Percentiles rank a stretch among this genome's conserved stretches.
Conservation (phyloP, 2,329 filamentous ascomycete species). For the Alternaria angustiovoidea region DNA sequence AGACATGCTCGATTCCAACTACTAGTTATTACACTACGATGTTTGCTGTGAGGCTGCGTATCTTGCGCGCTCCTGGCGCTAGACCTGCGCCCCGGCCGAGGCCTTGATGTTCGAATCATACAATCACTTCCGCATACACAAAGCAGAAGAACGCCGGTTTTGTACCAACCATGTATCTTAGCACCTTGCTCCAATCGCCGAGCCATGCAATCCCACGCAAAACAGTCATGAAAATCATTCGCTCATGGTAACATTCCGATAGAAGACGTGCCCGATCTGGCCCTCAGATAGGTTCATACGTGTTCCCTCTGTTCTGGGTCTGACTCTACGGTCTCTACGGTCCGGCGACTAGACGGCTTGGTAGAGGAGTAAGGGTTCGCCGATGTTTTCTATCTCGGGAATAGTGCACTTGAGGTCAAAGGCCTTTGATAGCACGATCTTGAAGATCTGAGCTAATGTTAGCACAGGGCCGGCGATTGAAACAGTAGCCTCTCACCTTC, state of each 20-base stretch:
- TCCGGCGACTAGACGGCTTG: slow-evolving; percentile 53
- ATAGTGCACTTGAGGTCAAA: slow-evolving; percentile 99
- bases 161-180: slow-evolving; percentile 29
- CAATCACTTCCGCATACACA: slow-evolving; percentile 24
- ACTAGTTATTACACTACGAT: slow-evolving; percentile 43
- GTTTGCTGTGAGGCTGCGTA: slow-evolving; percentile 31
- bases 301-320: slow-evolving; percentile 19
- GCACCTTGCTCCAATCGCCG: slow-evolving; percentile 49
- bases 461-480: slow-evolving; percentile 26
- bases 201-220: slow-evolving; percentile 47
- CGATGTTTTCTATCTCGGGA: slow-evolving; percentile 97
- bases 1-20: slow-evolving; percentile 19
- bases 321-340: slow-evolving; percentile 21
- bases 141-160: slow-evolving; percentile 44
- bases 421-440: slow-evolving; percentile 97
- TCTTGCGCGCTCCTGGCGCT: slow-evolving; percentile 18
- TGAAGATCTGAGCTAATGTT: slow-evolving; percentile 80
- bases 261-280: slow-evolving; percentile 29
- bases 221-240: slow-evolving; percentile 49
- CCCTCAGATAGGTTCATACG: slow-evolving; percentile 19
- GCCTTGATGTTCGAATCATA: slow-evolving; percentile 19
- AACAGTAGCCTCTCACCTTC: slow-evolving; percentile 69
- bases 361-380: slow-evolving; percentile 93
- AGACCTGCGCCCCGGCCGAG: slow-evolving; percentile 18
- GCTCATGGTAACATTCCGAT: slow-evolving; percentile 45